phyloP scores from a whole-genome alignment of 768 basidiomycete genomes.

The Tremella mesenterica region DNA sequence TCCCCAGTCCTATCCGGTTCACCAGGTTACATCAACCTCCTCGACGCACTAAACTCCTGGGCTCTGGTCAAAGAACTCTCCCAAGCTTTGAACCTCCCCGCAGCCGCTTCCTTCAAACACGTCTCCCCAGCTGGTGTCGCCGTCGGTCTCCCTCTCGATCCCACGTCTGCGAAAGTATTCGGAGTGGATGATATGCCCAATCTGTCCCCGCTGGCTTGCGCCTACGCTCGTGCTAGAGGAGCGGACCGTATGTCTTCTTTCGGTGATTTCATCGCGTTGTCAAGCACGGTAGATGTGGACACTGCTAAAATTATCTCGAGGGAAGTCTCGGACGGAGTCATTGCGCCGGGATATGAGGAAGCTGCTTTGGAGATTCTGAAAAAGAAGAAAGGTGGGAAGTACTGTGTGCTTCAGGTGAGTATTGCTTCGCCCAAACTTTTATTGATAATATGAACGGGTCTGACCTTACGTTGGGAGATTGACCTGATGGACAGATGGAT shows the following conservation, averaged over 20 bases:
- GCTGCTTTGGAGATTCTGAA: constrained; percentile 82
- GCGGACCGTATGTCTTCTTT: constrained; percentile 99
- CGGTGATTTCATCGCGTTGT: constrained; percentile 96
- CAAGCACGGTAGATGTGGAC: constrained; percentile 80
- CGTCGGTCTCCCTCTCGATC: constrained; percentile 68
- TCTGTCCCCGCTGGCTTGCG: constrained; percentile 77
- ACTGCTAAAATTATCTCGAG: constrained; percentile 97
- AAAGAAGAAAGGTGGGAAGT: constrained; percentile 98
- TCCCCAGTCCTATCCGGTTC: constrained; percentile 76
- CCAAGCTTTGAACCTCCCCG: constrained; percentile 75
- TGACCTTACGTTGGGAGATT: background rate
- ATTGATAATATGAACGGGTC: no score
- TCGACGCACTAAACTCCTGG: constrained; percentile 95
- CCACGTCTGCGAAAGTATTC: constrained; percentile 84
- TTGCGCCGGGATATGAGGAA: constrained; percentile 81
- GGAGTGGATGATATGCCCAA: constrained; percentile 89
- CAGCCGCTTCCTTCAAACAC: constrained; percentile 98
- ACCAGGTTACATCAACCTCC: constrained; percentile 95
- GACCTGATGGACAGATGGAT: constrained; percentile 61
- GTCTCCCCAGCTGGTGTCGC: constrained; percentile 97
- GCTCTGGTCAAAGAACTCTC: constrained; percentile 90
- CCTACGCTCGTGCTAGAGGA: constrained; percentile 92
- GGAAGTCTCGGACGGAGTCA: constrained; percentile 96
- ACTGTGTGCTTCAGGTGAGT: constrained; percentile 84
- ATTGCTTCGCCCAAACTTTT: no score